Base-by-base conservation (phyloP, 192 early-diverging fungal genomes). In the Backusella circina region DNA sequence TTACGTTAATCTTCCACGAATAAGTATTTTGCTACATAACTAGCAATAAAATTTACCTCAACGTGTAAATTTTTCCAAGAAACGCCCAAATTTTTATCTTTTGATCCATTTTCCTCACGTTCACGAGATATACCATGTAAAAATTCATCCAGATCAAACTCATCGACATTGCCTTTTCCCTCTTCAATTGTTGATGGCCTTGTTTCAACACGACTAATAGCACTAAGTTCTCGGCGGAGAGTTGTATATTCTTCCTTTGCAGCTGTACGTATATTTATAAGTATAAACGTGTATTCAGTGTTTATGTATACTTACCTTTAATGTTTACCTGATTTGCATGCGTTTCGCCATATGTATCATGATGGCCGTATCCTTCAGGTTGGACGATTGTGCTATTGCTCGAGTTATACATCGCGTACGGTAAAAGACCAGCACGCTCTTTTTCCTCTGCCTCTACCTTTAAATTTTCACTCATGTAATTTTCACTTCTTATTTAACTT, bases 61-160 rank as follows among this genome's bases (percentile, higher is more conserved):
- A 82, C 76, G 33, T 57, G 66, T 32, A 82, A 31, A 65, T 82
- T 72, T 37, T 67, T 74, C 80, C 80, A 82, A 36, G 57, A 51
- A 6, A 82, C 74, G 23, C 80, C 80, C n/a, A 82, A 32, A 39
- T 71, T 37, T 44, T 78, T 82, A 3, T 38, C 71, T 57, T 87
- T 79, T 31, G 50, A 37, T 5, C 76, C 80, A 23, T 61, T 51
- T 35, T 35, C 73, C 8, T 31, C 37, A 18, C 38, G 37, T 2
- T 70, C 68, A 1, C 31, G 54, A 5, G 39, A 71, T 4, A 81
- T 61, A 71, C 67, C 57, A 26, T 74, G 71, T 33, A 81, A 28
- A 66, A 77, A 81, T 26, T 76, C 69, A 21, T 76, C 69, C n/a
- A 81, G 51, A 51, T 81, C 64, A 30, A 81, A 81, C 9, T 74